These are phyloP conservation scores for Dimocarpus longan DNA, from an alignment of 345 rosid species.

Conservation along the genomic window DNA sequence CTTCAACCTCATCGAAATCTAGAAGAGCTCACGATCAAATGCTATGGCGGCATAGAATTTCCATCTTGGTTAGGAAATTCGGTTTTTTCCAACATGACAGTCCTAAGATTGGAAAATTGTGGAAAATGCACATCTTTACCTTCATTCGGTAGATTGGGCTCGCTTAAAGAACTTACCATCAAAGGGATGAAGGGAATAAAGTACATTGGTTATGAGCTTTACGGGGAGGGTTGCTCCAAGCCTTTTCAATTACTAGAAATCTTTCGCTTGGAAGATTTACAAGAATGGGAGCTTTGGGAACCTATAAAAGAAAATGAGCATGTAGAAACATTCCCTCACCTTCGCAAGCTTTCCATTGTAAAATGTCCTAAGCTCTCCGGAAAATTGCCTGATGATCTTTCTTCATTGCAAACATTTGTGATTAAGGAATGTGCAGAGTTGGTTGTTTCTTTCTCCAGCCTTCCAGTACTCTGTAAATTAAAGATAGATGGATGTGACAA, in stretches of 20 bases:
- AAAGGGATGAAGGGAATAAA: no score
- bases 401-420: not conserved
- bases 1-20: not conserved
- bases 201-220: no score
- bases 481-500: not conserved
- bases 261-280: not conserved
- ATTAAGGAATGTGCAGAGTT: not conserved
- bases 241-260: no score
- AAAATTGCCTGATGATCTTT: not conserved
- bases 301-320: not conserved
- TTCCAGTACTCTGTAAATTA: no score
- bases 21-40: not conserved
- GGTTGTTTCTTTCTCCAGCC: no score
- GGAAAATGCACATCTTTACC: no score
- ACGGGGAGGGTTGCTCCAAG: no score
- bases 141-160: no score
- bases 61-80: not conserved
- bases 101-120: no score
- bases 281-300: not conserved
- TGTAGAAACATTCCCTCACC: not conserved
- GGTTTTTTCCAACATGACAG: no score
- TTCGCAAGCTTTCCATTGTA: not conserved
- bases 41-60: not conserved
- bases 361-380: not conserved
- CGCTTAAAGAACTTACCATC: no score